Evolutionary conservation across 768 basidiomycete genomes (phyloP).

Genomic region (Xerocomellus amylosporus): DNA sequence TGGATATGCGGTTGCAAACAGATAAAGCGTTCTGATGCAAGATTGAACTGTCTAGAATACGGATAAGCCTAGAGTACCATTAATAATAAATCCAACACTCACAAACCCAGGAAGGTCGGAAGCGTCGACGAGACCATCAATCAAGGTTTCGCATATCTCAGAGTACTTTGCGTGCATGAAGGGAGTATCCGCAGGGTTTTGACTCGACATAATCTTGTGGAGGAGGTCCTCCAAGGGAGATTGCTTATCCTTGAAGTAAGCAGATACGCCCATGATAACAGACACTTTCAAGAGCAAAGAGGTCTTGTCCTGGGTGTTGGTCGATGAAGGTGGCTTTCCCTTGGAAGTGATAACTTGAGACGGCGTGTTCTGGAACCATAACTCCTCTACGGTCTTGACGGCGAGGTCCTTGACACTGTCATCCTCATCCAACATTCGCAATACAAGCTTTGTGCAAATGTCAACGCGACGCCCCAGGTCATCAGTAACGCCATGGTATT

Average conservation of each 20-base stretch:
- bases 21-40: constrained; percentile 80
- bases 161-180: constrained; percentile 65
- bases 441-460: constrained; percentile 76
- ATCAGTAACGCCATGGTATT: constrained; percentile 67
- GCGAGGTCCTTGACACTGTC: constrained; percentile 94
- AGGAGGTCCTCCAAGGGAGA: constrained; percentile 83
- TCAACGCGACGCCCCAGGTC: constrained; percentile 64
- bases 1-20: constrained; percentile 81
- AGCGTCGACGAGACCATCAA: constrained; percentile 87
- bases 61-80: neutral
- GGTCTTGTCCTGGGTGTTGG: constrained; percentile 47
- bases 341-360: constrained; percentile 38
- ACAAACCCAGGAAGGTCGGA: constrained; percentile 77
- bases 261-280: constrained; percentile 83
- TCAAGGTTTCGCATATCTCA: constrained; percentile 80
- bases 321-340: constrained; percentile 30
- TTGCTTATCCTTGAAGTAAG: constrained; percentile 78
- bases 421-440: constrained; percentile 89
- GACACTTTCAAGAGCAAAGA: constrained; percentile 62
- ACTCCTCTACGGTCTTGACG: constrained; percentile 82
- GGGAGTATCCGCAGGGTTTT: constrained; percentile 52
- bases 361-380: constrained; percentile 67
- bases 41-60: constrained; percentile 67
- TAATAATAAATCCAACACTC: constrained; percentile 28
- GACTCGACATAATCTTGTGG: constrained; percentile 75